Base-by-base conservation (phyloP, 257 asterid species). In the Vinca minor region DNA sequence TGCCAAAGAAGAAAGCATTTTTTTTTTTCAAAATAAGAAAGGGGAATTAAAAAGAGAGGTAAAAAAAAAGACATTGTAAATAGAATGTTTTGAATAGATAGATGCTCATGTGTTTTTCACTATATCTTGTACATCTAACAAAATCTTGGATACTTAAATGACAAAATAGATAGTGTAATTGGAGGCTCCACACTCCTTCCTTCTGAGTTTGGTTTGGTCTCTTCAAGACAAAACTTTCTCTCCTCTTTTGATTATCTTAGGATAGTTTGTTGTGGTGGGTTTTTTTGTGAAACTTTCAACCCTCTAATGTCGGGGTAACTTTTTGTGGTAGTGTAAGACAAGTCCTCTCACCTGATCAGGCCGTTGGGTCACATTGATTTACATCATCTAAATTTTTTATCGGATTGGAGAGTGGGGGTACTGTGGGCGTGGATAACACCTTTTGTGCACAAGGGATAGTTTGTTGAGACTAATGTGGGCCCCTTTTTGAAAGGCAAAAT, bases 401-500 rank as follows among this genome's bases (percentile, higher is more conserved):
- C n/a, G n/a, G n/a, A n/a, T n/a, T n/a, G n/a, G n/a, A n/a, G n/a
- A n/a, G n/a, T n/a, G n/a, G n/a, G n/a, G n/a, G n/a, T n/a, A n/a
- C n/a, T n/a, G n/a, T n/a, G n/a, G n/a, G n/a, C n/a, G n/a, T n/a
- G n/a, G n/a, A n/a, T n/a, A n/a, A n/a, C n/a, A n/a, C n/a, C n/a
- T n/a, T n/a, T n/a, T n/a, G n/a, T n/a, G n/a, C n/a, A n/a, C n/a
- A n/a, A n/a, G n/a, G n/a, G n/a, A n/a, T n/a, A n/a, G n/a, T 81
- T 81, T 83, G 81, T 77, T 74, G 77, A 71, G 74, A 71, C 59
- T 44, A 72, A 70, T 53, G 77, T 79, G 91, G 92, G 73, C 82
- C 82, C n/a, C 69, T 56, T 68, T 64, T 71, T 77, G 87, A 82
- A 88, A 84, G 84, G 69, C 82, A 76, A 71, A 84, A 80, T 86